phyloP scores from a whole-genome alignment of 2,329 filamentous ascomycete genomes.

The Capronia americana region DNA sequence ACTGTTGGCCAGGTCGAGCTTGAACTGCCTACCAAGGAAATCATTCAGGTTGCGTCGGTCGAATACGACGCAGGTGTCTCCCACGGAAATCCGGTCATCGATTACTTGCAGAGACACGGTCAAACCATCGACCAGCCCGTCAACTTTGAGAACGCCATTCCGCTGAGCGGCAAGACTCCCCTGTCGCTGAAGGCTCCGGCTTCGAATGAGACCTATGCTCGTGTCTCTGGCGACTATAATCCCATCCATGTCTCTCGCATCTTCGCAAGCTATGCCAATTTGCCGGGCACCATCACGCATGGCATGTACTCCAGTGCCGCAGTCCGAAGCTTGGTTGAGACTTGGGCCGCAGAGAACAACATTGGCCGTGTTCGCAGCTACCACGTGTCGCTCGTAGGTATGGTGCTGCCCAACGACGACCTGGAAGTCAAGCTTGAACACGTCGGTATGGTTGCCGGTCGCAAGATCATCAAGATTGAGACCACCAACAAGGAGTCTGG shows the following conservation, averaged over 20 bases:
- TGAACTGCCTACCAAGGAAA: conserved; percentile 93
- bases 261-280: conserved; percentile 92
- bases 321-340: conserved; percentile 94
- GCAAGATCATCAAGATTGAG: conserved; percentile 99
- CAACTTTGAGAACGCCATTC: conserved; percentile 96
- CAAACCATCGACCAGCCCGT: conserved; percentile 93
- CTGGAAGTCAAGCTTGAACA: conserved; percentile 95
- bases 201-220: conserved; percentile 97
- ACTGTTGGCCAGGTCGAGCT: conserved; percentile 91
- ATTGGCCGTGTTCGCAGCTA: conserved; percentile 96
- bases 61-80: conserved; percentile 92
- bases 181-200: conserved; percentile 88
- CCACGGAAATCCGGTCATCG: conserved; percentile 94
- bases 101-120: conserved; percentile 92
- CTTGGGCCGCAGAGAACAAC: conserved; percentile 98
- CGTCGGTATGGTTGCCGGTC: conserved; percentile 94
- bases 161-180: conserved; percentile 88
- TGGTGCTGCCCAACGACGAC: conserved; percentile 96
- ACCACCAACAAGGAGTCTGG: conserved; percentile 94
- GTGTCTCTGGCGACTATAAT: conserved; percentile 97
- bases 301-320: conserved; percentile 99
- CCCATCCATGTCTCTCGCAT: conserved; percentile 98
- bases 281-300: conserved; percentile 96
- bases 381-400: conserved; percentile 94
- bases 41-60: conserved; percentile 96